phyloP scores from a whole-genome alignment of 2,329 filamentous ascomycete genomes.

The Fusarium metavorans region DNA sequence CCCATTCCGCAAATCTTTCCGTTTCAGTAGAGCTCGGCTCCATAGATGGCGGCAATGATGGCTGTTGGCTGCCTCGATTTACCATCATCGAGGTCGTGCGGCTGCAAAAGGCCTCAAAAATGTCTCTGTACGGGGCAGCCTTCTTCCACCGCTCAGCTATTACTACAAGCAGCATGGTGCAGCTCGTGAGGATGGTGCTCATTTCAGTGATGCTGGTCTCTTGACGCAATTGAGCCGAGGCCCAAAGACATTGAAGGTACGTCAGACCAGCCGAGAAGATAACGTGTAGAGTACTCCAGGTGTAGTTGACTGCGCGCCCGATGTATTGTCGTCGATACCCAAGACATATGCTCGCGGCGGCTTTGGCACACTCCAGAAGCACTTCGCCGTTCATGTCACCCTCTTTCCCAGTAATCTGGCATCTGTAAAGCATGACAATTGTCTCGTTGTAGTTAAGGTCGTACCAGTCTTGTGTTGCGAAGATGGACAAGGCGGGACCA shows the following conservation, averaged over 20 bases:
- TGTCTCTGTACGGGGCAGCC: background rate
- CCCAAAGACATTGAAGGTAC: background rate
- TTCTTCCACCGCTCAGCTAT: background rate
- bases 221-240: background rate
- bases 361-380: background rate
- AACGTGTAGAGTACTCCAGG: background rate
- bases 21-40: background rate
- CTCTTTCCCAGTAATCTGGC: background rate
- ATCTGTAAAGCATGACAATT: background rate
- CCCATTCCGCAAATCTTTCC: background rate
- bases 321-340: background rate
- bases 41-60: background rate
- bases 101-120: background rate
- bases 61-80: background rate
- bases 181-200: background rate
- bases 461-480: background rate
- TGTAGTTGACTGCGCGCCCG: background rate
- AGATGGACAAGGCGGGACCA: background rate
- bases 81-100: background rate
- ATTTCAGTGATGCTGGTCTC: background rate
- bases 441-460: background rate
- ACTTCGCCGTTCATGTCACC: background rate
- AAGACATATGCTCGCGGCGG: background rate
- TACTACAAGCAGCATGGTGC: background rate
- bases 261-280: background rate